Evolutionary conservation across 768 basidiomycete genomes (phyloP).

Genomic region (Lactarius quietus): DNA sequence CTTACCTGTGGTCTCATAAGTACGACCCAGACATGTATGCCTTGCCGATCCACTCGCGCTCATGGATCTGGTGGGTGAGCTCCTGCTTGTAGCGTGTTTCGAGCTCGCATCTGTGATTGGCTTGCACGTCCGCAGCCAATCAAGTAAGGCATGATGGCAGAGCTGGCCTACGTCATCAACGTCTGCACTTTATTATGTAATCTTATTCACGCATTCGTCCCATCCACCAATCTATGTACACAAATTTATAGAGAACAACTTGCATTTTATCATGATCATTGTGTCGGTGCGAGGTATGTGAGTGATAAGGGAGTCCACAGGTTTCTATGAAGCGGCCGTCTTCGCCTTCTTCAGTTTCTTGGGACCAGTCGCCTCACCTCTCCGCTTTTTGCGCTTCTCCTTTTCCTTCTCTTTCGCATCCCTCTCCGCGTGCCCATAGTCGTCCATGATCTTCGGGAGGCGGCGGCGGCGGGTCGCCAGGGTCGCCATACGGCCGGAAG

Average conservation of each 20-base stretch:
- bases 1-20: conserved; percentile 71
- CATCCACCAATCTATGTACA: not conserved
- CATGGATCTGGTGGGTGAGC: conserved; percentile 81
- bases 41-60: conserved; percentile 85
- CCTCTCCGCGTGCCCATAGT: not conserved
- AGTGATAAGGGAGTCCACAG: not conserved
- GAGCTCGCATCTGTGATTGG: conserved; percentile 54
- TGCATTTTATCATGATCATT: not conserved
- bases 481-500: conserved; percentile 24
- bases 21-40: conserved; percentile 92
- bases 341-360: conserved; percentile 25
- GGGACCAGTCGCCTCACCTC: conserved; percentile 6
- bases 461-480: not conserved
- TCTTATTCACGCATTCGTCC: not conserved
- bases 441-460: not conserved
- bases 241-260: not conserved
- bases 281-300: not conserved
- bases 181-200: not conserved
- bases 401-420: conserved; percentile 5
- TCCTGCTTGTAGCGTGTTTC: conserved; percentile 74
- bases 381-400: conserved; percentile 17
- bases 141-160: not conserved
- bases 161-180: not conserved
- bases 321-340: not conserved
- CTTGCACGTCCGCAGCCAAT: conserved; percentile 28